A percentile compares a stretch with the other conserved stretches of the same genome.
Conservation (phyloP, 345 rosid genomes). For the Balakata baccata region DNA sequence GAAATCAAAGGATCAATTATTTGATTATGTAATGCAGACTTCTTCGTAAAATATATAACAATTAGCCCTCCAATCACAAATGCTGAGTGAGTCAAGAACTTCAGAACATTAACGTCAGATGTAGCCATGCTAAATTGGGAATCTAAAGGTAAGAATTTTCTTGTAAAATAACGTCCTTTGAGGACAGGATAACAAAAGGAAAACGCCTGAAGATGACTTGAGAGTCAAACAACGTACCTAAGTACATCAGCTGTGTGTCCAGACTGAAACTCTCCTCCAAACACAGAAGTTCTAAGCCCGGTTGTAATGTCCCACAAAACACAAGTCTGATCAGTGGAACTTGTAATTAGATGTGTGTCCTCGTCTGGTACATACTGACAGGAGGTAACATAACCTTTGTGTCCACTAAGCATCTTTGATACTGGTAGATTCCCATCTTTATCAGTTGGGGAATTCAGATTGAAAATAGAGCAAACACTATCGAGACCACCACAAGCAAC, state of each 20-base stretch:
- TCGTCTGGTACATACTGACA: constrained; percentile 94
- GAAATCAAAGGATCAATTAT: not conserved
- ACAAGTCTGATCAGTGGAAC: constrained; percentile 93
- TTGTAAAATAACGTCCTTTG: not conserved
- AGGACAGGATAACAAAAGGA: not conserved
- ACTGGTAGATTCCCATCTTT: constrained; percentile 78
- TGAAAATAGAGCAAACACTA: constrained; percentile 86
- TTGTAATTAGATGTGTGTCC: constrained; percentile 76
- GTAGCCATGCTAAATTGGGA: not conserved
- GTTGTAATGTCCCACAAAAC: constrained; percentile 93
- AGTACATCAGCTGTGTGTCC: constrained; percentile 94
- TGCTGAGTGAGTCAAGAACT: not conserved
- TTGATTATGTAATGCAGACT: not conserved
- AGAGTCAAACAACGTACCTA: constrained; percentile 46
- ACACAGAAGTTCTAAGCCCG: constrained; percentile 88
- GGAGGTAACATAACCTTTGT: constrained; percentile 84
- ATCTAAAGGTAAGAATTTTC: not conserved
- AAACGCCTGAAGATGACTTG: constrained; percentile 5
- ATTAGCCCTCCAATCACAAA: not conserved
- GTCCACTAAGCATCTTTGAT: constrained; percentile 78
- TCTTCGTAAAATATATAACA: not conserved
- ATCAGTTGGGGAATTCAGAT: constrained; percentile 76
- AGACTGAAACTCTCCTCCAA: constrained; percentile 96
- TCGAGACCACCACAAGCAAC: constrained; percentile 99
- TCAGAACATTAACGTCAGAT: not conserved